A percentile compares a stretch with the other conserved stretches of the same genome.
phyloP scores from a whole-genome alignment of 306 rosid genomes.

The Hylodesmum podocarpum region DNA sequence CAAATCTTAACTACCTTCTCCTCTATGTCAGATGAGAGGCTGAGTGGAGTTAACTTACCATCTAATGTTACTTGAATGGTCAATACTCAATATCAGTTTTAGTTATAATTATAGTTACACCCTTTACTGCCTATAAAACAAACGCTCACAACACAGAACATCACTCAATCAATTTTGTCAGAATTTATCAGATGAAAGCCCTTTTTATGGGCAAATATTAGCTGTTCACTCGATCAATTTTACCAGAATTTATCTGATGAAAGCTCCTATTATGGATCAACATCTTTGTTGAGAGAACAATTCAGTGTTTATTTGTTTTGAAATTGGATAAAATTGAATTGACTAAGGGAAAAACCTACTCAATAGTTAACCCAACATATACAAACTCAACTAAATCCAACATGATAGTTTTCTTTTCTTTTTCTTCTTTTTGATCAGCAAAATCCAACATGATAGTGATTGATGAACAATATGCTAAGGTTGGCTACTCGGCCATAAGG shows the following conservation, averaged over 20 bases:
- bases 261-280: not conserved
- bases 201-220: not conserved
- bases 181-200: not conserved
- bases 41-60: not conserved
- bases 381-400: constrained; percentile 19
- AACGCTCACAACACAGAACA: not conserved
- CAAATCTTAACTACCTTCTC: not conserved
- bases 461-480: constrained; percentile 1
- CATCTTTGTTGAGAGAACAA: not conserved
- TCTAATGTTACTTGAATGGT: not conserved
- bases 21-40: not conserved
- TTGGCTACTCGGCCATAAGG: not conserved
- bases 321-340: not conserved
- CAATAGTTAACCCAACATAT: not conserved
- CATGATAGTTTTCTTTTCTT: too few relatives aligned
- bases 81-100: not conserved
- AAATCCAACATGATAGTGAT: not conserved
- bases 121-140: not conserved
- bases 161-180: not conserved
- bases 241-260: not conserved
- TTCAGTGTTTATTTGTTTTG: not conserved
- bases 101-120: not conserved
- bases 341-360: not conserved
- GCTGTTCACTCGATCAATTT: not conserved
- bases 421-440: too few relatives aligned